phyloP scores from a whole-genome alignment of 768 basidiomycete species.

The Lactarius hatsudake region DNA sequence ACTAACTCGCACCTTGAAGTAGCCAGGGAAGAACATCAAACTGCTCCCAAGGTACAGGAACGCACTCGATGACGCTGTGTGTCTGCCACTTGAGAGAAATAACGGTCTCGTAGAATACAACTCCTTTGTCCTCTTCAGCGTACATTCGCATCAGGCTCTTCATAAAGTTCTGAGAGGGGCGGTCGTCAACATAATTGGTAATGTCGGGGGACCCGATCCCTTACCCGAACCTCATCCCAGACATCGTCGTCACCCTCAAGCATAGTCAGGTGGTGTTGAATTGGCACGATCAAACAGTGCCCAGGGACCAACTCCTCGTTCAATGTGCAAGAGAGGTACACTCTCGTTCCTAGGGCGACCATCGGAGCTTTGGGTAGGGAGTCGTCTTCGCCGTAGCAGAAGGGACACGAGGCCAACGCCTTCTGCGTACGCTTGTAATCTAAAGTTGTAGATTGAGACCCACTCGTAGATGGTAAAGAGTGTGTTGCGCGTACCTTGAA shows the following conservation, averaged over 20 bases:
- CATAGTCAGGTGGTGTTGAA: constrained; percentile 88
- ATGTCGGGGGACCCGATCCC: constrained; percentile 31
- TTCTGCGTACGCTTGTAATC: constrained; percentile 96
- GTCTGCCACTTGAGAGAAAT: constrained; percentile 81
- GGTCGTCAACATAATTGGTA: constrained; percentile 3
- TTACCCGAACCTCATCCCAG: constrained; percentile 93
- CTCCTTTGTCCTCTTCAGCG: constrained; percentile 88
- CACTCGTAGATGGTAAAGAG: constrained; percentile 3
- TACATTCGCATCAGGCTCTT: constrained; percentile 97
- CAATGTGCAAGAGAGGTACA: constrained; percentile 86
- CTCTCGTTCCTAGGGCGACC: constrained; percentile 86
- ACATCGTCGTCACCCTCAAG: constrained; percentile 96
- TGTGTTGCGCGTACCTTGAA: constrained; percentile 61
- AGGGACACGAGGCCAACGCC: constrained; percentile 77
- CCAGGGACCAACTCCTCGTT: constrained; percentile 88
- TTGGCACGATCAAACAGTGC: constrained; percentile 93
- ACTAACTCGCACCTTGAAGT: constrained; percentile 69
- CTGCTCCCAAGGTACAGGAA: constrained; percentile 86
- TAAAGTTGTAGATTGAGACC: constrained; percentile 34
- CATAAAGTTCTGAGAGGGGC: constrained; percentile 57
- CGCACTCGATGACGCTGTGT: constrained; percentile 91
- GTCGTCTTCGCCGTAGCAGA: constrained; percentile 93
- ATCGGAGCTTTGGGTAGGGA: constrained; percentile 83
- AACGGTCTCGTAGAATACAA: constrained; percentile 94
- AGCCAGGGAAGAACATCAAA: constrained; percentile 87